These are phyloP conservation scores for Botryotinia convoluta DNA, from an alignment of 2,329 filamentous ascomycete species.

Conservation along the genomic window DNA sequence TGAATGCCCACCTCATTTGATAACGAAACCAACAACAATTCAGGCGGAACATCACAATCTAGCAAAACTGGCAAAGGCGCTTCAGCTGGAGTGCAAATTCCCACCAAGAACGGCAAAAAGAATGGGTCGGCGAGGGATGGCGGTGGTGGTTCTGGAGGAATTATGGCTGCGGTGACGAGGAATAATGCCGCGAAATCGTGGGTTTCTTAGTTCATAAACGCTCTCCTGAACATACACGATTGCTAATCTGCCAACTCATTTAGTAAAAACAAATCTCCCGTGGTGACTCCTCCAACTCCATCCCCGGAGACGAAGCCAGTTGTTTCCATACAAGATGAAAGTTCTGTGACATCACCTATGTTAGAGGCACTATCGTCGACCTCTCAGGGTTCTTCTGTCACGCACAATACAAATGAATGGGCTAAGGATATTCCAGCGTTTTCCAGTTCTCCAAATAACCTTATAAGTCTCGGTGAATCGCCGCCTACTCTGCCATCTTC, in stretches of 20 bases:
- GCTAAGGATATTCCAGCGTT: conserved; percentile 44
- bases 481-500: conserved; percentile 41
- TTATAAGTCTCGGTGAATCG: conserved; percentile 46
- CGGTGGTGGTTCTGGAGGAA: conserved; percentile 27
- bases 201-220: conserved; percentile 22
- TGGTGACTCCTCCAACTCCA: conserved; percentile 22
- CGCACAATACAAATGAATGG: conserved; percentile 44
- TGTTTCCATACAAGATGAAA: conserved; percentile 28
- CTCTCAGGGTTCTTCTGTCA: conserved; percentile 29
- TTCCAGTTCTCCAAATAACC: conserved; percentile 42
- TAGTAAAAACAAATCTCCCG: conserved; percentile 21
- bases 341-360: conserved; percentile 33
- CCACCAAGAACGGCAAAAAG: conserved; percentile 37
- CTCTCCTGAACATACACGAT: conserved; percentile 3
- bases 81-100: conserved; percentile 32
- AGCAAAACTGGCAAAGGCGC: conserved; percentile 31
- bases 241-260: conserved; percentile 12
- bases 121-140: conserved; percentile 39
- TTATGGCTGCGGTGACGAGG: conserved; percentile 37
- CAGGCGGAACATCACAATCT: conserved; percentile 27
- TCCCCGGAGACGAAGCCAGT: conserved; percentile 35
- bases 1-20: conserved; percentile 41
- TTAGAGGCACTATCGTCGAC: conserved; percentile 37
- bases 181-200: conserved; percentile 37
- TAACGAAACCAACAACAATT: conserved; percentile 33